phyloP scores from a whole-genome alignment of 2,329 filamentous ascomycete species.

The Arthrobotrys sinensis region DNA sequence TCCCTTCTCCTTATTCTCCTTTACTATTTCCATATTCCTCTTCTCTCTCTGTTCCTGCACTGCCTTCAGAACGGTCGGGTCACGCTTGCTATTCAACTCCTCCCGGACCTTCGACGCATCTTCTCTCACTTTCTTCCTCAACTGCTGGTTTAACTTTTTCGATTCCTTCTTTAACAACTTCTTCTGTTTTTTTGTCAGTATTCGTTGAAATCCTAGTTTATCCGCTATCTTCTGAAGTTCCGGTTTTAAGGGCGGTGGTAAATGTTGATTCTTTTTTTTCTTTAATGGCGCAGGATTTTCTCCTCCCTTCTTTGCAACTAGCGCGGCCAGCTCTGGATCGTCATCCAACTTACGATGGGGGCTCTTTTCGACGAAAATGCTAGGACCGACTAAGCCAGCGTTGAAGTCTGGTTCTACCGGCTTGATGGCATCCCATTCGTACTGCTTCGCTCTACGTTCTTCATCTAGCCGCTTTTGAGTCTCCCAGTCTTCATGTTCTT shows the following conservation, averaged over 20 bases:
- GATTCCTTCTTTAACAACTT: constrained; percentile 38
- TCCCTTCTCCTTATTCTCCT: background rate
- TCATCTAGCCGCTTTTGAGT: background rate
- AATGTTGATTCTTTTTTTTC: background rate
- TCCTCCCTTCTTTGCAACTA: background rate
- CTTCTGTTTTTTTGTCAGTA: constrained; percentile 34
- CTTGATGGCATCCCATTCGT: constrained; percentile 23
- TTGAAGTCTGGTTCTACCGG: background rate
- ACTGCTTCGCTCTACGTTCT: background rate
- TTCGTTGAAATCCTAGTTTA: background rate
- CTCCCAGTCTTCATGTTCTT: background rate
- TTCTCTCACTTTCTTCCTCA: constrained; percentile 46
- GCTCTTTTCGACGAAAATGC: background rate
- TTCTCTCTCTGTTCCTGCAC: background rate
- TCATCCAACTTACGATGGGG: background rate
- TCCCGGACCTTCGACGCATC: background rate
- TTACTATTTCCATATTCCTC: background rate
- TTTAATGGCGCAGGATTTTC: background rate
- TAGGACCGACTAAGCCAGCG: background rate
- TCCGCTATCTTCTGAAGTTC: background rate
- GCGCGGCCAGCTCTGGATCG: no score
- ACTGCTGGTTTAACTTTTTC: constrained; percentile 15
- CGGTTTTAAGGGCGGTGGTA: background rate
- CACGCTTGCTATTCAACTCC: constrained; percentile 13
- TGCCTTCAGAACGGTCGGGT: constrained; percentile 23